Base-by-base conservation (phyloP, 2,329 filamentous ascomycete species). In the Helotiales sp. region DNA sequence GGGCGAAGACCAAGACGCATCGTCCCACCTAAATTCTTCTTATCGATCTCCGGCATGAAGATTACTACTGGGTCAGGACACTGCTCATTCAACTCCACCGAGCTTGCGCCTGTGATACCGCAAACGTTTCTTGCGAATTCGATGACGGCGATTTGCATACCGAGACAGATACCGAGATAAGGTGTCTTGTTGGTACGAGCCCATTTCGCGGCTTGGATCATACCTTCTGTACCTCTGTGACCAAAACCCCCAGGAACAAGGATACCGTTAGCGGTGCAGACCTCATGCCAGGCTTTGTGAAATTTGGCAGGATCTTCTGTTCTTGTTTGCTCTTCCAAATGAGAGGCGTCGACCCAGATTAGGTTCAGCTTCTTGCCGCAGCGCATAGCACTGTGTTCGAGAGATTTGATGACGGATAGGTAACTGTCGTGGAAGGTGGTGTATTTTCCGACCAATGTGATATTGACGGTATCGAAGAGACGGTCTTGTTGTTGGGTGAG, bases 391-490 rank as follows among this genome's bases (percentile, higher is more conserved):
- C 90, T 85, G 75, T 98, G 93, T 75, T 98, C 93, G 2, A 98
- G 81, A 0, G 92, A 86, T 76, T 97, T 97, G 72, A 85, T 81
- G 42, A 96, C 87, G 44, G 85, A 89, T 48, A 96, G 81, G 70
- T 97, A 98, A 4, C 90, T 88, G 73, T 98, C 93, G 54, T 92
- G 86, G 3, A 93, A 84, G 53, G 85, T 84, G 22, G 87, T 87
- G 73, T 99, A 99, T 76, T 98, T 98, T 66, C 95, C 95, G 10
- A 98, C 93, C 12, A 99, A 79, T 8, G 86, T 91, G 71, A 99
- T 96, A 38, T 82, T 82, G 57, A 98, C 87, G 0, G 82, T 80
- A 42, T 91, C 87, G 56, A 83, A 80, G 51, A 87, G 79, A 59
- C 85, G 83, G 55, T 88, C 81, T 68, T 90, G 83, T 17, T 84